These are phyloP conservation scores for Scedosporium aurantiacum DNA, from an alignment of 2,329 filamentous ascomycete species.

Conservation along the genomic window DNA sequence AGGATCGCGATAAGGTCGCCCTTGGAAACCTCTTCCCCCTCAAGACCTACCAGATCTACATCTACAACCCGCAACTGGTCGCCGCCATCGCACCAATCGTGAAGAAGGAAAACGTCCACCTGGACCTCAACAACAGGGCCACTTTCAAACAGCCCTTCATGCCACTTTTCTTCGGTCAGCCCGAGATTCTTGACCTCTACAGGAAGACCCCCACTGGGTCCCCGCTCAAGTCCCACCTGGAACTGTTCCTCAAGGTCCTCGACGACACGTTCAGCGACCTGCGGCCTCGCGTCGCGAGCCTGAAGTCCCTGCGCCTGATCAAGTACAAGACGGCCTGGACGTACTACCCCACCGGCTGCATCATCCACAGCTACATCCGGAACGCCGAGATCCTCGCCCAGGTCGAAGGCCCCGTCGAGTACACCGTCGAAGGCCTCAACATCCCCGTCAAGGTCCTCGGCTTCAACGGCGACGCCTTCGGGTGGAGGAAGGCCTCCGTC, in stretches of 20 bases:
- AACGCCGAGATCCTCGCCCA: slow-evolving; percentile 31
- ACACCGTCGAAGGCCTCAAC: slow-evolving; percentile 15
- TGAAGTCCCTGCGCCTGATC: slow-evolving; percentile 26
- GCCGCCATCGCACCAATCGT: slow-evolving; percentile 31
- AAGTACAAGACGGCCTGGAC: slow-evolving; percentile 32
- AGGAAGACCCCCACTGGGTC: slow-evolving; percentile 14
- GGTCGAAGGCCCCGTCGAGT: slow-evolving; percentile 21
- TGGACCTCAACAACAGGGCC: slow-evolving; percentile 25
- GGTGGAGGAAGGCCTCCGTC: slow-evolving; percentile 25
- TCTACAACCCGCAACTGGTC: slow-evolving; percentile 31
- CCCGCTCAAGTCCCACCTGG: slow-evolving; percentile 24
- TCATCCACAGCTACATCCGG: slow-evolving; percentile 25
- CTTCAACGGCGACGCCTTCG: slow-evolving; percentile 29
- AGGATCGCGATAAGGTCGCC: slow-evolving; percentile 27
- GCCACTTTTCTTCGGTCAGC: slow-evolving; percentile 31
- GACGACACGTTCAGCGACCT: slow-evolving; percentile 32
- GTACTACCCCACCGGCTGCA: slow-evolving; percentile 27
- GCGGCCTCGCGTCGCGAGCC: slow-evolving; percentile 21
- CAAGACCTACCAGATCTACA: slow-evolving; percentile 27
- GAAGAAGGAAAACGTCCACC: slow-evolving; percentile 26
- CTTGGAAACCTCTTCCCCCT: slow-evolving; percentile 26
- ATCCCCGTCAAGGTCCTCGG: slow-evolving; percentile 23
- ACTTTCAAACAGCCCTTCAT: slow-evolving; percentile 28
- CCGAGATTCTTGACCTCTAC: slow-evolving; percentile 26
- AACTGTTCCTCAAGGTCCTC: slow-evolving; percentile 27